Evolutionary conservation across 2,329 filamentous ascomycete species (phyloP).

Genomic region (Fusarium nanum): DNA sequence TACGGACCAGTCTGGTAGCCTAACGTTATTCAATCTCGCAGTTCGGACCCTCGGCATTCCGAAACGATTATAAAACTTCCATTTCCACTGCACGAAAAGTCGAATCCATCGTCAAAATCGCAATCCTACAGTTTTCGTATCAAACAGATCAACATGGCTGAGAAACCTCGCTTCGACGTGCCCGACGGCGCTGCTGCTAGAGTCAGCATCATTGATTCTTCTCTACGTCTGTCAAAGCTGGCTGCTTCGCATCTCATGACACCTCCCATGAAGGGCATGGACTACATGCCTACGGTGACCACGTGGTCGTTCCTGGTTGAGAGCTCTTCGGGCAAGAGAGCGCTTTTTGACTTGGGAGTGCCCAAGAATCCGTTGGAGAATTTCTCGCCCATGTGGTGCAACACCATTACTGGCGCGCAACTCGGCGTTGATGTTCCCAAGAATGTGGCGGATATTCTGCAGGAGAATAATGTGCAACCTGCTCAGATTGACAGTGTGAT

Average conservation of each 20-base stretch:
- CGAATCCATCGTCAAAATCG: background rate
- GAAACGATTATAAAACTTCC: background rate
- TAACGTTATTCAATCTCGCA: background rate
- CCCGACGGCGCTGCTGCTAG: conserved; percentile 2
- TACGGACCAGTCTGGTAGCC: background rate
- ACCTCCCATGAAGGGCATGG: conserved; percentile 5
- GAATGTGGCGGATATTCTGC: conserved; percentile 26
- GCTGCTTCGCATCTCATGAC: background rate
- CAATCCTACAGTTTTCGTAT: too few species aligned
- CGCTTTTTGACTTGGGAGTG: conserved; percentile 26
- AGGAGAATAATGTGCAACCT: background rate
- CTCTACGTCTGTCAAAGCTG: conserved; percentile 5
- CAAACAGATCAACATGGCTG: background rate
- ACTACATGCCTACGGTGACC: background rate
- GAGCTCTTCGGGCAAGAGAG: conserved; percentile 1
- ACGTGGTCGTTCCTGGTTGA: conserved; percentile 30
- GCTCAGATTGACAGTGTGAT: conserved; percentile 21
- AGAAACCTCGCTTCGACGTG: conserved; percentile 8
- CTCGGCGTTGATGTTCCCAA: conserved; percentile 1
- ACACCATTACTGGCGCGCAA: background rate
- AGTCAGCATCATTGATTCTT: conserved; percentile 26
- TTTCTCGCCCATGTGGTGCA: conserved; percentile 3
- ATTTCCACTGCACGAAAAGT: too few species aligned
- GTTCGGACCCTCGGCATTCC: background rate
- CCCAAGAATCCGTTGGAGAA: conserved; percentile 14